A percentile compares a stretch with the other conserved stretches of the same genome.
phyloP scores from a whole-genome alignment of 345 rosid genomes.

The Zanthoxylum bungeanum region DNA sequence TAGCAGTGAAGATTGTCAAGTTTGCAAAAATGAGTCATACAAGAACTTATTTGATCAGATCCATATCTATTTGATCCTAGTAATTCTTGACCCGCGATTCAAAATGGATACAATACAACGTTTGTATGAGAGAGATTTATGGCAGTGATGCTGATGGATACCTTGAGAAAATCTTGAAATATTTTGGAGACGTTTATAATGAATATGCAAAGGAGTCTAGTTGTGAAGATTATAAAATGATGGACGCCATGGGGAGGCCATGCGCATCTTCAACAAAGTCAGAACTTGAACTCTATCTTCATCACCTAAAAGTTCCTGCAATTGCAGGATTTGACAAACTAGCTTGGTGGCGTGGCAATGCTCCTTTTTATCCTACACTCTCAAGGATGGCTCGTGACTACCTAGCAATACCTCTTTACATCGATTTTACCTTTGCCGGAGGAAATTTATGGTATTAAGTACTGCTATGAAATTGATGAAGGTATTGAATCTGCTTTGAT shows the following conservation, averaged over 20 bases:
- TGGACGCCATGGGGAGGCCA: not conserved
- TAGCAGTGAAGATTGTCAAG: not conserved
- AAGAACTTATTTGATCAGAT: not conserved
- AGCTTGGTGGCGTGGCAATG: slow-evolving; percentile 10
- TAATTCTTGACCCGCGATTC: not conserved
- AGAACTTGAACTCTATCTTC: slow-evolving; percentile 12
- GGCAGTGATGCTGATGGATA: not conserved
- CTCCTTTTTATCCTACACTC: not conserved
- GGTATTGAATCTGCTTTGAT: no score
- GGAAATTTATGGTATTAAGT: no score
- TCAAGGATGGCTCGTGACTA: slow-evolving; percentile 14
- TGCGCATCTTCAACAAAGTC: not conserved
- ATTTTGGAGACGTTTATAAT: not conserved
- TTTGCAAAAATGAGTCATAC: not conserved
- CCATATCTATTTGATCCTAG: no score
- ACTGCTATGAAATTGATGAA: no score
- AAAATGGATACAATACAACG: not conserved
- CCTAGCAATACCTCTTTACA: slow-evolving; percentile 9
- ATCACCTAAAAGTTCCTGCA: not conserved
- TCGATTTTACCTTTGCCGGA: no score
- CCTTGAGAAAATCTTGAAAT: not conserved
- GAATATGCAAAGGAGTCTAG: not conserved
- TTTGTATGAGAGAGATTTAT: not conserved
- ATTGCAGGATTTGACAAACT: not conserved
- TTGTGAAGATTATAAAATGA: not conserved